Conservation (phyloP, 2,329 filamentous ascomycete genomes). For the Diaporthe vaccinii region DNA sequence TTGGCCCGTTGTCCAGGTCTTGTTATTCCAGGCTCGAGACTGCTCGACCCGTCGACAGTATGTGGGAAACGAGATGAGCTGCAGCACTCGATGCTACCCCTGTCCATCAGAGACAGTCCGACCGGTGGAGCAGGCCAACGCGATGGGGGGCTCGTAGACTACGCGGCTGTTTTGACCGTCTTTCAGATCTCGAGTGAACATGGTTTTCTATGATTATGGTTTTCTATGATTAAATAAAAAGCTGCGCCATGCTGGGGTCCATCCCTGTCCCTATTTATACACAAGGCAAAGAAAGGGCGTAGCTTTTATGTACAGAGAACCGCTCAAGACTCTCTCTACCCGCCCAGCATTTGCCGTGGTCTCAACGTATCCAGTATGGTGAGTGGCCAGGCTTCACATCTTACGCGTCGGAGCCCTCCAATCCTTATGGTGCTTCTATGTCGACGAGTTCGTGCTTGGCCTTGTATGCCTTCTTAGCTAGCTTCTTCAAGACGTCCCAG, state of each 20-base stretch:
- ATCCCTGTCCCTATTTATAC: slow-evolving; percentile 11
- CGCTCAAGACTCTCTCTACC: slow-evolving; percentile 1
- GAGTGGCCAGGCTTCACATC: background rate
- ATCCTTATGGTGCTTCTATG: slow-evolving; percentile 47
- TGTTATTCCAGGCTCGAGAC: too few species aligned
- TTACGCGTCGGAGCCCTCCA: background rate
- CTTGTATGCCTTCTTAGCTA: slow-evolving; percentile 67
- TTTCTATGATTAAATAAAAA: slow-evolving; percentile 25
- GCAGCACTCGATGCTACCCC: too few species aligned
- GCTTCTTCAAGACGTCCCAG: slow-evolving; percentile 62
- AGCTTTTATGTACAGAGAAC: slow-evolving; percentile 28
- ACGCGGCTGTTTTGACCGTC: too few species aligned
- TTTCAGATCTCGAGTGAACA: background rate
- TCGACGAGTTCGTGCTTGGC: slow-evolving; percentile 55
- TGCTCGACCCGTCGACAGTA: background rate
- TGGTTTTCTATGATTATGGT: slow-evolving; percentile 28
- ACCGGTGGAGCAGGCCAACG: background rate
- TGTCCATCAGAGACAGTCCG: background rate
- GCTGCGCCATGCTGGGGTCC: slow-evolving; percentile 17
- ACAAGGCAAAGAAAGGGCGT: background rate
- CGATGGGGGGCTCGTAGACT: background rate
- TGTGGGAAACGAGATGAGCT: background rate
- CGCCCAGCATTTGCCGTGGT: background rate
- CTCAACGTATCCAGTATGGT: background rate
- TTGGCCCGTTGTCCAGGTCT: background rate